Evolutionary conservation across 2,329 filamentous ascomycete genomes (phyloP).

Genomic region (Fusarium piperis): DNA sequence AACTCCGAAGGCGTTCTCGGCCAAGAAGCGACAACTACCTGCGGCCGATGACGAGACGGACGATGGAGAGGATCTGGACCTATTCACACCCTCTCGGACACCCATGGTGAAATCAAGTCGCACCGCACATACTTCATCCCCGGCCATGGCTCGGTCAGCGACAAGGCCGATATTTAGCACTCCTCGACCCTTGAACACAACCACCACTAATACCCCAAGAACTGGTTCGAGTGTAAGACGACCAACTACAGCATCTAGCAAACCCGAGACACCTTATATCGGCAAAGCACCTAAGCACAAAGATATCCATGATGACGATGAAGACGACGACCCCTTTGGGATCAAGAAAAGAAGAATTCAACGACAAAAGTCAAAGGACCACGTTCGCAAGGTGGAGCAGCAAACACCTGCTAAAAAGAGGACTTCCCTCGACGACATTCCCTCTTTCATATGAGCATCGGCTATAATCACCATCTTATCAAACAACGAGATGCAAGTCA

Average conservation of each 20-base stretch:
- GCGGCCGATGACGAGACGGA: slow-evolving; percentile 31
- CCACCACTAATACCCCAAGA: slow-evolving; percentile 7
- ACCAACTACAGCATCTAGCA: slow-evolving; percentile 9
- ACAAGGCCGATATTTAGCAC: slow-evolving; percentile 22
- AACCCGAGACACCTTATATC: neutral
- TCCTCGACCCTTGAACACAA: slow-evolving; percentile 16
- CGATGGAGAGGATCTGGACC: slow-evolving; percentile 21
- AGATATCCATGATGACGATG: slow-evolving; percentile 29
- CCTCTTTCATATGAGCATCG: slow-evolving; percentile 47
- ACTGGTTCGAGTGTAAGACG: neutral
- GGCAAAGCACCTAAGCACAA: neutral
- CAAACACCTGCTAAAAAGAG: slow-evolving; percentile 22
- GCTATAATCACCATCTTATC: neutral
- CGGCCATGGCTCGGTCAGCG: slow-evolving; percentile 15
- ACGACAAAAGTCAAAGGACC: slow-evolving; percentile 45
- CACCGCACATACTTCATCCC: slow-evolving; percentile 4
- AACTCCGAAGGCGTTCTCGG: neutral
- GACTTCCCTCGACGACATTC: slow-evolving; percentile 46
- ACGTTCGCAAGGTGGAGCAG: slow-evolving; percentile 35
- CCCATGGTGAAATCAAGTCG: slow-evolving; percentile 10
- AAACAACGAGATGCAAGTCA: neutral
- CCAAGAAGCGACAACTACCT: slow-evolving; percentile 24
- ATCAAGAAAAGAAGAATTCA: slow-evolving; percentile 44
- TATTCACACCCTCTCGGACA: slow-evolving; percentile 26
- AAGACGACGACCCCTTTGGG: slow-evolving; percentile 50